These are phyloP conservation scores for Colletotrichum sojae DNA, from an alignment of 2,329 filamentous ascomycete genomes.

Conservation along the genomic window DNA sequence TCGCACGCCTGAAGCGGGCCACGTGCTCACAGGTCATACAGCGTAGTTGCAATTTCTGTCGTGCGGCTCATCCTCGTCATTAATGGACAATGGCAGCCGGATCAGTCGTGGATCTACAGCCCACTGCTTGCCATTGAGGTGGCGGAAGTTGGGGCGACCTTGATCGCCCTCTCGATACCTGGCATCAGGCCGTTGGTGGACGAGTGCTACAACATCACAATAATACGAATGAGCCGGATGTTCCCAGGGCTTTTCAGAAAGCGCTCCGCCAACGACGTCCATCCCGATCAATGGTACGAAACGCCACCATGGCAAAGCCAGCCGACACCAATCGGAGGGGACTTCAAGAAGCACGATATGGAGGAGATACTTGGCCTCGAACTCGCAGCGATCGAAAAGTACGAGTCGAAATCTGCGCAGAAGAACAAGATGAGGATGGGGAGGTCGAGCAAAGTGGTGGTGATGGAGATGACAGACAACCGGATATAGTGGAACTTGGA, in stretches of 20 bases:
- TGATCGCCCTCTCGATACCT: conserved; percentile 65
- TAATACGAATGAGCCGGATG: neutral
- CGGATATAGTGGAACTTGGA: conserved; percentile 5
- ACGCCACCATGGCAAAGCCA: conserved; percentile 22
- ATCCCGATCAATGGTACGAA: conserved; percentile 22
- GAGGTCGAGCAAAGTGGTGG: conserved; percentile 4
- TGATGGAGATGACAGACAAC: neutral
- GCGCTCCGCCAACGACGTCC: neutral
- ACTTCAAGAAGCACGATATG: conserved; percentile 15
- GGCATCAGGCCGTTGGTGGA: conserved; percentile 60
- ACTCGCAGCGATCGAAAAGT: conserved; percentile 12
- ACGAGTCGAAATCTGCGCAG: conserved; percentile 7
- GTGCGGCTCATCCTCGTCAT: conserved; percentile 63
- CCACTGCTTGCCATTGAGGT: conserved; percentile 65
- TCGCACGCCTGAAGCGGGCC: too few relatives aligned
- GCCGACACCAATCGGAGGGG: neutral
- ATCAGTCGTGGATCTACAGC: conserved; percentile 66
- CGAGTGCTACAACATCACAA: neutral
- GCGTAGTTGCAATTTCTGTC: conserved; percentile 64
- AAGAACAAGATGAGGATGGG: neutral
- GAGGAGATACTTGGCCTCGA: conserved; percentile 7
- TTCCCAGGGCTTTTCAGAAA: conserved; percentile 1
- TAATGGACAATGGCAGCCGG: conserved; percentile 60
- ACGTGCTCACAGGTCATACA: conserved; percentile 40
- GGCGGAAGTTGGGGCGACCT: conserved; percentile 64